Conservation (phyloP, 768 basidiomycete species). For the Botryobasidium botryosum region DNA sequence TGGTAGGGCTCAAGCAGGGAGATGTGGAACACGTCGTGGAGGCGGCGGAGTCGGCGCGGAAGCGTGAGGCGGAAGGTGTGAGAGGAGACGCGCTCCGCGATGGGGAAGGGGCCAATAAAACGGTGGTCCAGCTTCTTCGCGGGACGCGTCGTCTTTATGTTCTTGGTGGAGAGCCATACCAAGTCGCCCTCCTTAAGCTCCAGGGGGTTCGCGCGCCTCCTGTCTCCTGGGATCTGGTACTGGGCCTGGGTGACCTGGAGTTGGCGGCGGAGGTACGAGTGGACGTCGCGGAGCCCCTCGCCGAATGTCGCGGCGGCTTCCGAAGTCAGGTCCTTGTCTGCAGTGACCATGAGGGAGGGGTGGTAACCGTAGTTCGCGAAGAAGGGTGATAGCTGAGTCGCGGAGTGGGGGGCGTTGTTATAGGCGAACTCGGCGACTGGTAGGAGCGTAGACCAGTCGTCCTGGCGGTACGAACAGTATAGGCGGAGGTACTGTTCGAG, state of each 20-base stretch:
- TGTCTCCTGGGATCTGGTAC: background rate
- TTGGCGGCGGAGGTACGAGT: conserved; percentile 2
- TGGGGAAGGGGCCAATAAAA: background rate
- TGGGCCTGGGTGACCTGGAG: background rate
- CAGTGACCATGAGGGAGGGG: background rate
- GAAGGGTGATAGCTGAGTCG: too few relatives aligned
- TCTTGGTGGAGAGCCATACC: too few relatives aligned
- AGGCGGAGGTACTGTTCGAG: too few relatives aligned
- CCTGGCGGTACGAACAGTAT: background rate
- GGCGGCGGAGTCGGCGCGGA: too few relatives aligned
- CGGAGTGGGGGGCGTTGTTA: too few relatives aligned
- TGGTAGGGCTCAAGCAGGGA: too few relatives aligned
- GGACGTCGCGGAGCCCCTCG: too few relatives aligned
- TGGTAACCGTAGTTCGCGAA: background rate
- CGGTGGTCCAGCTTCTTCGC: background rate
- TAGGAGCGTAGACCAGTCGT: background rate
- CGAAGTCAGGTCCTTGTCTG: too few relatives aligned
- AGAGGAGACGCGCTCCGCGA: background rate
- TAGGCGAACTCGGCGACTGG: conserved; percentile 1
- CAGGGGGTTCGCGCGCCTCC: background rate
- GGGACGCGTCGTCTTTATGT: background rate
- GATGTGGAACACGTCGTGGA: too few relatives aligned
- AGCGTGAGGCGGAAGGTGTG: background rate
- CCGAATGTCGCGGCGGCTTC: too few relatives aligned
- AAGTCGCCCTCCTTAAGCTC: background rate